These are phyloP conservation scores for Trichoderma pleuroti DNA, from an alignment of 2,329 filamentous ascomycete genomes.

Conservation along the genomic window DNA sequence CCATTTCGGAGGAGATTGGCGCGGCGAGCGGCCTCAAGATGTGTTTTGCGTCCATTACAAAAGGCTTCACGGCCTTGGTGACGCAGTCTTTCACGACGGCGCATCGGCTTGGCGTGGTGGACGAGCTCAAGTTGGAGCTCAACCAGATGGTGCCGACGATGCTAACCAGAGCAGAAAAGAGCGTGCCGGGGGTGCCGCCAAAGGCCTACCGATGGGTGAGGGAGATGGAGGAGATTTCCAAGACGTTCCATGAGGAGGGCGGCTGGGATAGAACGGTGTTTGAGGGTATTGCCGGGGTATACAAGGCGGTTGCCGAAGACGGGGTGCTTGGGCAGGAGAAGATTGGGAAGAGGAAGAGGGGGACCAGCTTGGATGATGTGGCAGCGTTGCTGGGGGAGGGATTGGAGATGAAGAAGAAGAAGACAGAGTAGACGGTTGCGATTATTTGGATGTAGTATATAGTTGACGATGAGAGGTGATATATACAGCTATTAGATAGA, in stretches of 20 bases:
- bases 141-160: slow-evolving; percentile 45
- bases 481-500: slow-evolving; percentile 2
- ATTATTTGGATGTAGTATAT: background rate
- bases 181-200: slow-evolving; percentile 59
- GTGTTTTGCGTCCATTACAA: slow-evolving; percentile 60
- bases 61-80: slow-evolving; percentile 65
- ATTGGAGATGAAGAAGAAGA: slow-evolving; percentile 43
- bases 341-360: slow-evolving; percentile 53
- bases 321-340: slow-evolving; percentile 58
- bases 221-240: slow-evolving; percentile 74
- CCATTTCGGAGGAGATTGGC: slow-evolving; percentile 50
- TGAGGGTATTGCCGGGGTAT: slow-evolving; percentile 57
- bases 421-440: slow-evolving; percentile 20
- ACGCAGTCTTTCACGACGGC: slow-evolving; percentile 71
- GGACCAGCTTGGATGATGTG: slow-evolving; percentile 56
- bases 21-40: slow-evolving; percentile 60
- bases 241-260: slow-evolving; percentile 61
- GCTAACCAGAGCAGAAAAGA: slow-evolving; percentile 44
- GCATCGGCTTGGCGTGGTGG: slow-evolving; percentile 57
- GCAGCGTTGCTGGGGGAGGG: slow-evolving; percentile 48
- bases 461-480: background rate
- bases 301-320: slow-evolving; percentile 58
- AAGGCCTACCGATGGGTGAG: slow-evolving; percentile 76
- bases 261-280: slow-evolving; percentile 59
- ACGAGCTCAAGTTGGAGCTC: slow-evolving; percentile 56